Evolutionary conservation across 2,329 filamentous ascomycete genomes (phyloP).

Genomic region (Aspergillus cejpii): DNA sequence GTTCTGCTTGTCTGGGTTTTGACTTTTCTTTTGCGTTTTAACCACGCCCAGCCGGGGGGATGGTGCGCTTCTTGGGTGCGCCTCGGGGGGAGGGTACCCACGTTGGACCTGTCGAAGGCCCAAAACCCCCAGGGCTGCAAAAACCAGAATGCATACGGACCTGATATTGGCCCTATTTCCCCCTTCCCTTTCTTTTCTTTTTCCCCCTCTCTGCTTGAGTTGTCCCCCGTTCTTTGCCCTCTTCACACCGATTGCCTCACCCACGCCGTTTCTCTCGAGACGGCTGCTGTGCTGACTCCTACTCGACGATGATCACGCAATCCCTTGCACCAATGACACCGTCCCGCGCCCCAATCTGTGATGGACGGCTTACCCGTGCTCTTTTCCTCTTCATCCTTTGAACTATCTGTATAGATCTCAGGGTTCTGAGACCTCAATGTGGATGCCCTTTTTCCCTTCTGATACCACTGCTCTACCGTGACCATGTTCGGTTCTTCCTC

Average conservation of each 20-base stretch:
- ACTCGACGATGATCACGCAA: slow-evolving; percentile 30
- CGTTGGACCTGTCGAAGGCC: background rate
- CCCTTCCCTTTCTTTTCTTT: slow-evolving; percentile 3
- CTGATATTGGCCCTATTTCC: background rate
- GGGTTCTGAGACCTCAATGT: background rate
- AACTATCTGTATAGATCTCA: slow-evolving; percentile 7
- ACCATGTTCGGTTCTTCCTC: slow-evolving; percentile 12
- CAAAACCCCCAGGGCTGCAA: too few relatives aligned
- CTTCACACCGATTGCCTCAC: slow-evolving; percentile 1
- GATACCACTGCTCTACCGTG: background rate
- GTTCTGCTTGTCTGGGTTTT: background rate
- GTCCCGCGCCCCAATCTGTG: slow-evolving; percentile 21
- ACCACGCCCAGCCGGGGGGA: background rate
- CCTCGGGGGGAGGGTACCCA: background rate
- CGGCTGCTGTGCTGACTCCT: slow-evolving; percentile 9
- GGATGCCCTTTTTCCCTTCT: background rate
- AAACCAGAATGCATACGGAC: too few relatives aligned
- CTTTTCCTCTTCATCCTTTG: slow-evolving; percentile 12
- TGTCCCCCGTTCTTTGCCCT: background rate
- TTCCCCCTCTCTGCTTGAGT: background rate
- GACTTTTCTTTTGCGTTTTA: background rate
- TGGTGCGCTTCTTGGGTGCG: background rate
- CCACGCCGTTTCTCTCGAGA: background rate
- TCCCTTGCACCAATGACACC: slow-evolving; percentile 30
- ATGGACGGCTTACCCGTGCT: slow-evolving; percentile 16